Evolutionary conservation across 2,329 filamentous ascomycete species (phyloP).

Genomic region (Hirsutella minnesotensis): DNA sequence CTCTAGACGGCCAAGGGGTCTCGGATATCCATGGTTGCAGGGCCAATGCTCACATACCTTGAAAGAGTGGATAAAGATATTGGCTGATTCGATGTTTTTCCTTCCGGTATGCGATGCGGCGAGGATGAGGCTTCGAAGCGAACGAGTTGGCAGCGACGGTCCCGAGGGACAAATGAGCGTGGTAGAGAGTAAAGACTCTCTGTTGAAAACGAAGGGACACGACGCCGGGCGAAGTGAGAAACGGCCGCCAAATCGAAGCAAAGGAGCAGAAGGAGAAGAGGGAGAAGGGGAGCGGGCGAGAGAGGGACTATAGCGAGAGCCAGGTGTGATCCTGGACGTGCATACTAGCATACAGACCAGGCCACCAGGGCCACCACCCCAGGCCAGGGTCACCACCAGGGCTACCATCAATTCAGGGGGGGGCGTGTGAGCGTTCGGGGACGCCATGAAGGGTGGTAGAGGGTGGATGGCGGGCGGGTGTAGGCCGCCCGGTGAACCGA

Average conservation of each 20-base stretch:
- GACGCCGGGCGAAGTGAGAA: slow-evolving; percentile 10
- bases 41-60: background rate
- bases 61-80: background rate
- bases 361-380: no score
- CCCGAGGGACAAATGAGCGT: slow-evolving; percentile 36
- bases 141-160: slow-evolving; percentile 15
- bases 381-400: no score
- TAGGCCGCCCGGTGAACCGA: no score
- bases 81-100: background rate
- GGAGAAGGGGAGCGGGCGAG: slow-evolving; percentile 2
- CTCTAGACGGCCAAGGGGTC: background rate
- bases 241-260: slow-evolving; percentile 10
- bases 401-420: no score
- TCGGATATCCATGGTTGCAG: background rate
- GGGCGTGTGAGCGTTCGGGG: no score
- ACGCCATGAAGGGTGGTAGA: background rate
- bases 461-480: background rate
- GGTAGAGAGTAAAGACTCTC: slow-evolving; percentile 41
- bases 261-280: slow-evolving; percentile 9
- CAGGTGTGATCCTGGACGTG: no score
- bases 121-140: slow-evolving; percentile 9
- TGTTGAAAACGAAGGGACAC: slow-evolving; percentile 34
- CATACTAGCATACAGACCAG: no score
- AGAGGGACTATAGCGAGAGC: slow-evolving; percentile 1
- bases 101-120: background rate